Evolutionary conservation across 768 basidiomycete species (phyloP).

Genomic region (Holtermanniella nyarrowii): DNA sequence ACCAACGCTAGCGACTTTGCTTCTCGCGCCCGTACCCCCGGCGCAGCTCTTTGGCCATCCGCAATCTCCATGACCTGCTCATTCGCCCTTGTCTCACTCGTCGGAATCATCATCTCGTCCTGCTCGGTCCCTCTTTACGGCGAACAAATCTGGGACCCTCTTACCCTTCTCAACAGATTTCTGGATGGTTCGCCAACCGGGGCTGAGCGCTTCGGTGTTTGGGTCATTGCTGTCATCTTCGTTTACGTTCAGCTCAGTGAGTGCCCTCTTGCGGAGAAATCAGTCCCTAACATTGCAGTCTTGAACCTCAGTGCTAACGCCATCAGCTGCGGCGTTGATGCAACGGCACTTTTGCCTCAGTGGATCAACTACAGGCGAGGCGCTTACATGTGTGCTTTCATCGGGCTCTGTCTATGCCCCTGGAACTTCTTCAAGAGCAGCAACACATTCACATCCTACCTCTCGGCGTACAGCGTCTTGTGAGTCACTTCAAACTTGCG

Average conservation of each 20-base stretch:
- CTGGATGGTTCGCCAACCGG: conserved; percentile 54
- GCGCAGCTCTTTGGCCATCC: conserved; percentile 28
- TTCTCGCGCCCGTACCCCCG: conserved; percentile 26
- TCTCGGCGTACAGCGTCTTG: conserved; percentile 71
- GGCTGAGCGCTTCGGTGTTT: conserved; percentile 59
- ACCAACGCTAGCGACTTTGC: conserved; percentile 28
- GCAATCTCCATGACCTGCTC: conserved; percentile 61
- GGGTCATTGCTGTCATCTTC: conserved; percentile 70
- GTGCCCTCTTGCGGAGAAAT: conserved; percentile 4
- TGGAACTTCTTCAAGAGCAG: conserved; percentile 60
- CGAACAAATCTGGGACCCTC: conserved; percentile 66
- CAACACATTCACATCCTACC: conserved; percentile 68
- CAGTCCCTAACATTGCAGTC: conserved; percentile 8
- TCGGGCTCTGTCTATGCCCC: conserved; percentile 50
- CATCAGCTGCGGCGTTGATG: conserved; percentile 70
- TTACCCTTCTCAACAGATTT: conserved; percentile 60
- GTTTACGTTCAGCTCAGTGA: conserved; percentile 61
- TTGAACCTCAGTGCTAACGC: conserved; percentile 58
- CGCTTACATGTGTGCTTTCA: conserved; percentile 68
- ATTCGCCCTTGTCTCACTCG: conserved; percentile 64
- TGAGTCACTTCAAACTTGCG: not conserved
- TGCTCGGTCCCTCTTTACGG: conserved; percentile 66
- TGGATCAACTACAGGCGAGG: conserved; percentile 77
- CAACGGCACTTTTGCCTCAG: conserved; percentile 66
- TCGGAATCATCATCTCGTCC: conserved; percentile 73